These are phyloP conservation scores for Apium graveolens DNA, from an alignment of 129 eudicot species.

Conservation along the genomic window DNA sequence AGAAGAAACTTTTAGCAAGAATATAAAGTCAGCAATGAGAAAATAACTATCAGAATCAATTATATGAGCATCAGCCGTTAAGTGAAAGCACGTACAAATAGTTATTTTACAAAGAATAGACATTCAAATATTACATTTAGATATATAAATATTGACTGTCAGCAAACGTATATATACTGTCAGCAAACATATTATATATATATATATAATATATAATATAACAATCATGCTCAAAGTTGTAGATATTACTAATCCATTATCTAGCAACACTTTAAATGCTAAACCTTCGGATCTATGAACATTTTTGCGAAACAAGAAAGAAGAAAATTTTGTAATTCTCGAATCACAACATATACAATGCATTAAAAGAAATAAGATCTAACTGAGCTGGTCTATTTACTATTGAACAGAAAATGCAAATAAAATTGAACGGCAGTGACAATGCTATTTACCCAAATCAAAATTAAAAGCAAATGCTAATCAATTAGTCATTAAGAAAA, in stretches of 20 bases:
- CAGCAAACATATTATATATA: not conserved
- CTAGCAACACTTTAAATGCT: not conserved
- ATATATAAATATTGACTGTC: not conserved
- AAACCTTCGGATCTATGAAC: not conserved
- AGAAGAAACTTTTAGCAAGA: not conserved
- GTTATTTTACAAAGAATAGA: not conserved
- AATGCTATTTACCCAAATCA: not conserved
- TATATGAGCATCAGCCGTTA: not conserved
- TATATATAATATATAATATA: not conserved
- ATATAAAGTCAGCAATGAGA: not conserved
- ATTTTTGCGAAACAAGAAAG: not conserved
- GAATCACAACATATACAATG: too few species aligned
- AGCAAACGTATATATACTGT: not conserved
- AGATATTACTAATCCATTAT: not conserved
- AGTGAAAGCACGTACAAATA: not conserved
- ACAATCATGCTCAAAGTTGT: not conserved
- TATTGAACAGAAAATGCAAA: too few species aligned
- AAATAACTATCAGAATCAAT: not conserved
- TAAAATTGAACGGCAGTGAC: not conserved
- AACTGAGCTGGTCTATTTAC: too few species aligned
- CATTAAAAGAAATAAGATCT: too few species aligned
- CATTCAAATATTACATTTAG: not conserved
- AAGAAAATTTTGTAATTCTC: not conserved
- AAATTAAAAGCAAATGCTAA: not conserved
- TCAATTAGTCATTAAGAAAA: not conserved